Base-by-base conservation (phyloP, 257 asterid genomes). In the Datura wrightii region DNA sequence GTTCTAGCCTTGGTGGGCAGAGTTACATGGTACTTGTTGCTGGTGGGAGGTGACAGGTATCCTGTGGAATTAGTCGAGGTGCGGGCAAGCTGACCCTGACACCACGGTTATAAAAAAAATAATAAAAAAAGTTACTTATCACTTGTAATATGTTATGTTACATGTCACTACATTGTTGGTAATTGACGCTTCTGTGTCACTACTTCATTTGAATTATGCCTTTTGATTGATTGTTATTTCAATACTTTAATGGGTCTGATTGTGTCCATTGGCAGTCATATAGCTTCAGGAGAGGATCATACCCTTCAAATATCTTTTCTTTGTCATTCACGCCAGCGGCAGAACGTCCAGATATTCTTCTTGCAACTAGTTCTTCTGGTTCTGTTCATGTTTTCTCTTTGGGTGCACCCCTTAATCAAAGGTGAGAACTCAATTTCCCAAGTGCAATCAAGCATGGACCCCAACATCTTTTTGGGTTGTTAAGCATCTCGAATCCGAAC, bases 281-380 rank as follows among this genome's bases (percentile, higher is more conserved):
- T 94, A 96, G 99, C 90, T 96, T 96, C 90, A 95, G 99, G 87
- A 93, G 99, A 90, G 99, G 98, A 60, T 86, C 97, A 76, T 94
- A 90, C 90, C 84, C 97, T 83, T 96, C 99, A 48, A 90, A 89
- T 62, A 94, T 96, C 69, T 96, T 88, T 91, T 96, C 99, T 84
- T 69, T 96, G 87, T 92, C 99, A 52, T 94, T 96, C 89, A 92
- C 96, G 82, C 98, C 97, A 52, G 93, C 96, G 42, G 85, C 91
- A 80, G 96, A 91, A 85, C 94, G 89, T 88, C 98, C 98, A 18
- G 96, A 93, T 86, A 87, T 94, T 86, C 97, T 96, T 85, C 93
- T 94, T 83, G 99, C 99, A 79, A 89, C 98, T 83, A 94, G 99
- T 92, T 92, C 97, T 62, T 94, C 98, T 15, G 99, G 99, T 74